A percentile compares a stretch with the other conserved stretches of the same genome.
Conservation (phyloP, 2,329 filamentous ascomycete species). For the Neonectria punicea region DNA sequence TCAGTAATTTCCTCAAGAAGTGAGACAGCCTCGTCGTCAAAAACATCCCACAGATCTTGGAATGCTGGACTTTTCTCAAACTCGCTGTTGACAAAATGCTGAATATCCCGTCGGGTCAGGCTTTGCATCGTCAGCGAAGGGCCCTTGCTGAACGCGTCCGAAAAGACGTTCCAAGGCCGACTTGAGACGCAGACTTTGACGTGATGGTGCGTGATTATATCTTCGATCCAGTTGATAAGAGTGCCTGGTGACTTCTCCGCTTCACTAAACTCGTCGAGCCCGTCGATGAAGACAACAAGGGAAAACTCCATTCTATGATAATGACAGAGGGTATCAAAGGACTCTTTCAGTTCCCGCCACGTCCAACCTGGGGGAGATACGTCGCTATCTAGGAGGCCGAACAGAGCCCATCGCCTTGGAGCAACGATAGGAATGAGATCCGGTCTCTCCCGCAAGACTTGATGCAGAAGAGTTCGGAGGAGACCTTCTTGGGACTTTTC, state of each 20-base stretch:
- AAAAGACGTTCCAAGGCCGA: slow-evolving; percentile 1
- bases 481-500: slow-evolving; percentile 2
- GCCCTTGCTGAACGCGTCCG: background rate
- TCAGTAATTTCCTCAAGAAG: background rate
- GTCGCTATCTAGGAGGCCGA: background rate
- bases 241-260: background rate
- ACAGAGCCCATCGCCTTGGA: background rate
- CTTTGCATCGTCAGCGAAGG: slow-evolving; percentile 1
- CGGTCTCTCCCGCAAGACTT: background rate
- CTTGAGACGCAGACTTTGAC: slow-evolving; percentile 4
- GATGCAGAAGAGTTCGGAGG: background rate
- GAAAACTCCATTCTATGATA: background rate
- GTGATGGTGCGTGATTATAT: background rate
- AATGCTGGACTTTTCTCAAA: background rate
- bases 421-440: background rate
- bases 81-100: background rate
- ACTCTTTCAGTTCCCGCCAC: slow-evolving; percentile 1
- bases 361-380: background rate
- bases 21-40: background rate
- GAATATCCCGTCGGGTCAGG: background rate
- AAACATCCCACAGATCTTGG: background rate
- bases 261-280: slow-evolving; percentile 3
- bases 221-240: background rate
- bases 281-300: slow-evolving; percentile 4
- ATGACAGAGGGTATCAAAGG: background rate